These are phyloP conservation scores for Aspergillus intermedius DNA, from an alignment of 2,329 filamentous ascomycete genomes.

Conservation along the genomic window DNA sequence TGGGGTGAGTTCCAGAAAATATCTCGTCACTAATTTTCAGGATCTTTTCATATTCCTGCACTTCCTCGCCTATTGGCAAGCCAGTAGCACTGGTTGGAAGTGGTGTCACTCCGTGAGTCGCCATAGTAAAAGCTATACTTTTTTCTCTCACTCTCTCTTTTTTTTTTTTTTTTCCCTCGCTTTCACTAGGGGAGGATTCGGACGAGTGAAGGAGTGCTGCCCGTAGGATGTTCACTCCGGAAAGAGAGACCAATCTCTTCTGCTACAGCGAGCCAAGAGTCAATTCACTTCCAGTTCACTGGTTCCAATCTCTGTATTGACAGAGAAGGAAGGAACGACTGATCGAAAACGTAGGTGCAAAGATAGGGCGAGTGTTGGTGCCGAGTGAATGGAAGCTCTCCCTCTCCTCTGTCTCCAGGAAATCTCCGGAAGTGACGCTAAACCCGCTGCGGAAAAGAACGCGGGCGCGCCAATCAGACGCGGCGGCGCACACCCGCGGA, in stretches of 20 bases:
- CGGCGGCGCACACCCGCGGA: not conserved
- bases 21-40: conserved; percentile 73
- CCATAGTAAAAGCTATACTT: conserved; percentile 23
- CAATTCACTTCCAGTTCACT: not conserved
- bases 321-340: too few relatives aligned
- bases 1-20: conserved; percentile 62
- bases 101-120: conserved; percentile 25
- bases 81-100: conserved; percentile 24
- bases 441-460: conserved; percentile 6
- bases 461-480: not conserved
- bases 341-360: not conserved
- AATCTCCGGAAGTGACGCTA: conserved; percentile 7
- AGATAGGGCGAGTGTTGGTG: not conserved
- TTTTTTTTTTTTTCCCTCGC: not conserved
- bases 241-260: not conserved
- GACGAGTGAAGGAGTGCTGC: not conserved
- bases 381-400: not conserved
- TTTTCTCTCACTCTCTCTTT: not conserved
- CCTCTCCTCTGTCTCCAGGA: not conserved
- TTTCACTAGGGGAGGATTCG: not conserved
- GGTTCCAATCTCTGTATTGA: not conserved
- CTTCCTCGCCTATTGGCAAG: conserved; percentile 45
- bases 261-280: not conserved
- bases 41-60: conserved; percentile 71
- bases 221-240: not conserved